Conservation (phyloP, 441 rosid genomes). For the Biscutella laevigata region DNA sequence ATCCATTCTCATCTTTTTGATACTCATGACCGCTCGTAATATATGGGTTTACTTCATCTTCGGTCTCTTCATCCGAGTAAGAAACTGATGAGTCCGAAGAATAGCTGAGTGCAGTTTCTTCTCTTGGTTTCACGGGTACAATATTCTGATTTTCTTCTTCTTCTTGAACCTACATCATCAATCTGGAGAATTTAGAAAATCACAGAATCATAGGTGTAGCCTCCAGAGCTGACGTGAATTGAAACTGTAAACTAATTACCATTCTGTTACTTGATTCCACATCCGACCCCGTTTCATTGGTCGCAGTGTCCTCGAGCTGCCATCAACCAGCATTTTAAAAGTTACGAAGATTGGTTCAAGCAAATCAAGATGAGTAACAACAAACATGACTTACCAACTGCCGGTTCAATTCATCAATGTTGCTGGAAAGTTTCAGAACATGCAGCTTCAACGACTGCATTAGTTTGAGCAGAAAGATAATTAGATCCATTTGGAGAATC, state of each 20-base stretch:
- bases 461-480: not conserved
- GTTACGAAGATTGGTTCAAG: slow-evolving; percentile 5
- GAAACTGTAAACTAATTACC: slow-evolving; percentile 14
- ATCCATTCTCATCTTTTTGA: slow-evolving; percentile 24
- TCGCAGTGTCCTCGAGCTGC: slow-evolving; percentile 49
- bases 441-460: slow-evolving; percentile 91
- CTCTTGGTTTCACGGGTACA: slow-evolving; percentile 22
- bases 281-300: slow-evolving; percentile 27
- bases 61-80: slow-evolving; percentile 23
- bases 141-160: slow-evolving; percentile 23
- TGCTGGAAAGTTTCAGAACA: slow-evolving; percentile 65
- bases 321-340: slow-evolving; percentile 18
- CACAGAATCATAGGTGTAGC: slow-evolving; percentile 8
- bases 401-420: slow-evolving; percentile 51
- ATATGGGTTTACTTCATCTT: slow-evolving; percentile 29
- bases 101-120: slow-evolving; percentile 23
- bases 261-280: slow-evolving; percentile 33
- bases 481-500: not conserved
- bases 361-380: slow-evolving; percentile 12
- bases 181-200: slow-evolving; percentile 12
- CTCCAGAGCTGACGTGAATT: slow-evolving; percentile 6
- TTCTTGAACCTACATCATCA: slow-evolving; percentile 37
- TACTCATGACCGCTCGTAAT: slow-evolving; percentile 19
- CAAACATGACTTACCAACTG: slow-evolving; percentile 52
- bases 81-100: slow-evolving; percentile 23